A percentile compares a stretch with the other conserved stretches of the same genome.
Conservation (phyloP, 306 rosid genomes). For the Dalbergia cochinchinensis region DNA sequence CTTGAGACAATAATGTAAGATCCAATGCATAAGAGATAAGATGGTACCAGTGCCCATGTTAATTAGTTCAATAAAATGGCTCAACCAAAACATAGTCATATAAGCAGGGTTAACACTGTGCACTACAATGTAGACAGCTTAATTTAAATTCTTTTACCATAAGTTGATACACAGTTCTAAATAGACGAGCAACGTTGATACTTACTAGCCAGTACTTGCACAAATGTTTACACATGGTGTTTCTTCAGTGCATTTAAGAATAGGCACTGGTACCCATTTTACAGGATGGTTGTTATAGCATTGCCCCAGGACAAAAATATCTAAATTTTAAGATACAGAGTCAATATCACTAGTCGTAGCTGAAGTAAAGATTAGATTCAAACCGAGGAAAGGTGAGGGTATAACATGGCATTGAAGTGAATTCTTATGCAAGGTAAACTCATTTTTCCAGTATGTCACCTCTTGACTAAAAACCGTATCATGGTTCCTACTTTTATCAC, state of each 20-base stretch:
- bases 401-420: slow-evolving; percentile 4
- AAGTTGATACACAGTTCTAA: background rate
- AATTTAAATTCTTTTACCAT: background rate
- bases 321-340: background rate
- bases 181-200: background rate
- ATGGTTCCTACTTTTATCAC: slow-evolving; percentile 80
- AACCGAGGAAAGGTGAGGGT: background rate
- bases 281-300: background rate
- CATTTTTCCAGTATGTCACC: slow-evolving; percentile 59
- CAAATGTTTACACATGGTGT: background rate
- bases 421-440: slow-evolving; percentile 1
- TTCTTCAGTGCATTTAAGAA: background rate
- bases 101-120: background rate
- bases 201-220: background rate
- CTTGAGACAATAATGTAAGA: too few species aligned
- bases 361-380: background rate
- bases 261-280: background rate
- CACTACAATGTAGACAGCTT: background rate
- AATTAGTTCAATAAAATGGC: too few species aligned
- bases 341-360: background rate
- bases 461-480: slow-evolving; percentile 77
- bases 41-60: too few species aligned
- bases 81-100: too few species aligned
- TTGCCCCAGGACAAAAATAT: background rate
- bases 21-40: too few species aligned